A percentile compares a stretch with the other conserved stretches of the same genome.
phyloP scores from a whole-genome alignment of 2,329 filamentous ascomycete species.

The Fusarium nisikadoi region DNA sequence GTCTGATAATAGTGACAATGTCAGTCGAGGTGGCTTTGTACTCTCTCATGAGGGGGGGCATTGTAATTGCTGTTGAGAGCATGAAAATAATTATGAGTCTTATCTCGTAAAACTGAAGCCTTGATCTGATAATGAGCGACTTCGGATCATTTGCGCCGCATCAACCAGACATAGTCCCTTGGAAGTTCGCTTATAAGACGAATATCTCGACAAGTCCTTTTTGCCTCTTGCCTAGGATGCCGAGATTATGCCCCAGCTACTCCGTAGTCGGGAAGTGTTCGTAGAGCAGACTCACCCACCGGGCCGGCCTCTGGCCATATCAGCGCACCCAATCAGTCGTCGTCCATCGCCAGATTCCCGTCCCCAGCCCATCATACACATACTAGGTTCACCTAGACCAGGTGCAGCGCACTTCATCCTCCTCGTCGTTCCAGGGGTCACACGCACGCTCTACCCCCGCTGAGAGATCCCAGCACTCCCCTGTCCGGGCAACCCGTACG shows the following conservation, averaged over 20 bases:
- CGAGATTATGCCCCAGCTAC: slow-evolving; percentile 10
- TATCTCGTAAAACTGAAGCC: not conserved
- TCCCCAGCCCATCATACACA: not conserved
- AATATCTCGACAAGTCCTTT: not conserved
- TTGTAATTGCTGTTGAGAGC: not conserved
- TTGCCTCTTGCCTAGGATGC: not conserved
- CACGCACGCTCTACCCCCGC: slow-evolving; percentile 22
- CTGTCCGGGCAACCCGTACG: slow-evolving; percentile 19
- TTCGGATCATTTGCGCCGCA: slow-evolving; percentile 16
- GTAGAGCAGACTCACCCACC: slow-evolving; percentile 13
- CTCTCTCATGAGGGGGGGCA: not conserved
- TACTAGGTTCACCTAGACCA: not conserved
- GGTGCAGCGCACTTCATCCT: slow-evolving; percentile 21
- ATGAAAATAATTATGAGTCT: not conserved
- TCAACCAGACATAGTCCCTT: not conserved
- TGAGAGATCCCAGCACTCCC: slow-evolving; percentile 10
- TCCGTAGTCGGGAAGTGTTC: slow-evolving; percentile 17
- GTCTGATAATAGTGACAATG: slow-evolving; percentile 11
- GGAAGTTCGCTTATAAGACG: slow-evolving; percentile 9
- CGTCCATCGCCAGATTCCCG: slow-evolving; percentile 2
- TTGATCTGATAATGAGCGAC: slow-evolving; percentile 16
- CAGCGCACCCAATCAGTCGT: slow-evolving; percentile 30
- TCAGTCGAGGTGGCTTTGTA: slow-evolving; percentile 33
- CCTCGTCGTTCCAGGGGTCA: slow-evolving; percentile 19
- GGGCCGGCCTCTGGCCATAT: slow-evolving; percentile 29